Evolutionary conservation across 345 rosid species (phyloP), one percentile per base, ranked within the genome.

Genomic region (Arabis hirsuta): DNA sequence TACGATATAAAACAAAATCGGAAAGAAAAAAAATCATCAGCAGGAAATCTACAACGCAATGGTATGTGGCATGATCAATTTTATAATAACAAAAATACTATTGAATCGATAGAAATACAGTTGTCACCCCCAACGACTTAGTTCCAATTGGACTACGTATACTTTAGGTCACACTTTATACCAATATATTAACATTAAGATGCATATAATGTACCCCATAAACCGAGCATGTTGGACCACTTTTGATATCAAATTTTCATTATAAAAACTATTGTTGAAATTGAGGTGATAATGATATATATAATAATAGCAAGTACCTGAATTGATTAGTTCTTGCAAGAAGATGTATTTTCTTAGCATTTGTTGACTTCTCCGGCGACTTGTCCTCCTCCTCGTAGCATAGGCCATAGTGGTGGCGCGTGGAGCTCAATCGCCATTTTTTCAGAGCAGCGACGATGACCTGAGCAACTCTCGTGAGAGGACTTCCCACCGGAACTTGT

Each of bases 401-500:
- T 7, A 87, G 51, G 6, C 75, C 75, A 8, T 73, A 65, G 4
- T 74, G 86, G 50, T 62, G 78, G 22, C 8, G 72, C 4, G 84
- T 69, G 42, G 83, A 82, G 43, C 47, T 81, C 73, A 83, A 46
- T 42, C 87, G 78, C 90, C 91, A 69, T 82, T 94, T 94, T 69
- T 74, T 69, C 0, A 64, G 62, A 0, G 95, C 87, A 0, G 98
- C 92, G 6, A 90, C 87, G 7, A 94, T 24, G 72, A 91, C 98
- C 41, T 88, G 96, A 22, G 81, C 86, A 52, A 94, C 70, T n/a
- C 50, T 72, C 1, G 95, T 82, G 55, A 87, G 76, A 1, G 97
- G 97, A 60, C 97, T 91, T 6, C 96, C 95, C 0, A 78, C 72
- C 3, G 92, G 95, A 13, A 73, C 65, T 44, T 88, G 82, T 39